These are phyloP conservation scores for Talaromyces albobiverticillius DNA, from an alignment of 2,329 filamentous ascomycete genomes.

Conservation along the genomic window DNA sequence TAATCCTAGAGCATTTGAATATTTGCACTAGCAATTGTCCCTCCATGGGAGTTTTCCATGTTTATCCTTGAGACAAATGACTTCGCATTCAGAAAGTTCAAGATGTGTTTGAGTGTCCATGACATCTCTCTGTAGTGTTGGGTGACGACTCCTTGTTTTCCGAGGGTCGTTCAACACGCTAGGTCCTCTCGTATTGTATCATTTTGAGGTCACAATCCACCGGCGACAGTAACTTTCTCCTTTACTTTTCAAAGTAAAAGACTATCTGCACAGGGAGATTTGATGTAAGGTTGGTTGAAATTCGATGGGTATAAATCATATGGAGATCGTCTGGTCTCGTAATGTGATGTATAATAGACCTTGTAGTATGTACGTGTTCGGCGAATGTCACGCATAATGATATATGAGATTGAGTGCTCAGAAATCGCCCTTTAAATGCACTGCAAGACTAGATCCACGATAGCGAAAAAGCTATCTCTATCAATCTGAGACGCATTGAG, in stretches of 20 bases:
- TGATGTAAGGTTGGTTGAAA: not conserved
- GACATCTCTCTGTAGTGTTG: not conserved
- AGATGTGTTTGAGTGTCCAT: not conserved
- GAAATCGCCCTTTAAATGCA: constrained; percentile 31
- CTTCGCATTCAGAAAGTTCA: not conserved
- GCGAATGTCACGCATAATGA: not conserved
- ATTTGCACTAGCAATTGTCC: not conserved
- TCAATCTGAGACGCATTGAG: constrained; percentile 46
- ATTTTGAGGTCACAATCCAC: not conserved
- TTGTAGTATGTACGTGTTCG: not conserved
- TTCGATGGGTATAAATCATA: not conserved
- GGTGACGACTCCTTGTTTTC: not conserved
- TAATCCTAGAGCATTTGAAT: not conserved
- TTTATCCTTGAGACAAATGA: not conserved
- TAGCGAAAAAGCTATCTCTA: constrained; percentile 41
- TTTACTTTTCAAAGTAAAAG: not conserved
- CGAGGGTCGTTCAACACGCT: not conserved
- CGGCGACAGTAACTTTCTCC: not conserved
- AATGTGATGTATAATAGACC: too few relatives aligned
- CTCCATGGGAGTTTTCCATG: not conserved
- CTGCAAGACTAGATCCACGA: constrained; percentile 42
- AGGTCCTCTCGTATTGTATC: not conserved
- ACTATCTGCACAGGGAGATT: not conserved
- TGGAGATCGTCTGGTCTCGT: not conserved
- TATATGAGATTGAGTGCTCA: not conserved